A percentile compares a stretch with the other conserved stretches of the same genome.
Conservation (phyloP, 345 rosid genomes). For the Odontarrhena argentea region DNA sequence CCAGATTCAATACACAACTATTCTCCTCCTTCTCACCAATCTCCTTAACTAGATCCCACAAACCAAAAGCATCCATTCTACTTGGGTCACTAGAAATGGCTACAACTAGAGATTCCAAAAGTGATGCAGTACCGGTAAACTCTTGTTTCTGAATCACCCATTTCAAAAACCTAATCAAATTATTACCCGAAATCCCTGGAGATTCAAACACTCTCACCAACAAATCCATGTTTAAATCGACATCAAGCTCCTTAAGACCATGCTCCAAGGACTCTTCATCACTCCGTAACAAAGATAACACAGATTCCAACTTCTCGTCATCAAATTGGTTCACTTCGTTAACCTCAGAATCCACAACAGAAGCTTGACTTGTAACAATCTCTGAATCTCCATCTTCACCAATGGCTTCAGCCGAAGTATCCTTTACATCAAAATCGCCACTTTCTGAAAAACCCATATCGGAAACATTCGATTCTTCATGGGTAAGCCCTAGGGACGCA, state of each 20-base stretch:
- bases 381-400: constrained; percentile 29
- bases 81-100: constrained; percentile 48
- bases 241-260: constrained; percentile 47
- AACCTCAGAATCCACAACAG: constrained; percentile 29
- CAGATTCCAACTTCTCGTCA: constrained; percentile 53
- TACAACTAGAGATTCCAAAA: constrained; percentile 52
- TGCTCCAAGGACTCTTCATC: constrained; percentile 63
- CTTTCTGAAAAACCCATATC: constrained; percentile 26
- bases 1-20: constrained; percentile 45
- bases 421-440: constrained; percentile 36
- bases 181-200: constrained; percentile 54
- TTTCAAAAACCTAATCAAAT: constrained; percentile 58
- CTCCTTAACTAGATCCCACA: constrained; percentile 80
- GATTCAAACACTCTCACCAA: constrained; percentile 60
- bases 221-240: constrained; percentile 54
- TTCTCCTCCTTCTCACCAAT: constrained; percentile 47
- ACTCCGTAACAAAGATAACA: constrained; percentile 69
- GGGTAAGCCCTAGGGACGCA: constrained; percentile 14
- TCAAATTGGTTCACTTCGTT: constrained; percentile 49
- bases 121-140: constrained; percentile 41
- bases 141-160: constrained; percentile 55
- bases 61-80: constrained; percentile 52
- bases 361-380: constrained; percentile 18
- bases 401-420: constrained; percentile 15
- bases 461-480: constrained; percentile 24